phyloP scores from a whole-genome alignment of 2,329 filamentous ascomycete genomes.

The Fusarium sublunatum region DNA sequence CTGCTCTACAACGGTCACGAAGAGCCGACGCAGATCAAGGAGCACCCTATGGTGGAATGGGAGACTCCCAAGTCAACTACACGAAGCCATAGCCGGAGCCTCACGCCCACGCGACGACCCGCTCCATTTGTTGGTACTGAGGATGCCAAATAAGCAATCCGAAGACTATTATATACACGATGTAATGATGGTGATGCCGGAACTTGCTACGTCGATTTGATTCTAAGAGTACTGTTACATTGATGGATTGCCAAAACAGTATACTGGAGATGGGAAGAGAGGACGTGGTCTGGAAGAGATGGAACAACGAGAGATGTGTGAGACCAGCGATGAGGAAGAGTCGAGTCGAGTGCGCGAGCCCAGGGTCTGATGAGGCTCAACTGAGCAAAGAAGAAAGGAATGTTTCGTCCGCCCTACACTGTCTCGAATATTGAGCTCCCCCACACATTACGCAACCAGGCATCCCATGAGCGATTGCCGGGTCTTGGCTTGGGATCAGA shows the following conservation, averaged over 20 bases:
- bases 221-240: constrained; percentile 8
- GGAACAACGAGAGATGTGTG: constrained; percentile 5
- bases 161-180: constrained; percentile 21
- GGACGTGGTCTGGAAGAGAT: constrained; percentile 18
- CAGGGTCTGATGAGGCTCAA: not conserved
- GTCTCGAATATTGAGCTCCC: constrained; percentile 4
- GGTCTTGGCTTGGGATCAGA: constrained; percentile 27
- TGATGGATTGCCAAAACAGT: constrained; percentile 2
- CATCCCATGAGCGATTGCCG: constrained; percentile 24
- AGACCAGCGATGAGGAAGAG: not conserved
- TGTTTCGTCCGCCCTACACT: constrained; percentile 3
- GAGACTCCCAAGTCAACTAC: constrained; percentile 44
- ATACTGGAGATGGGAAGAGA: not conserved
- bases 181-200: constrained; percentile 30
- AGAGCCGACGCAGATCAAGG: constrained; percentile 50
- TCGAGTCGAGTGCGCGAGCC: not conserved
- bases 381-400: constrained; percentile 3
- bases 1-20: constrained; percentile 71
- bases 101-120: constrained; percentile 55
- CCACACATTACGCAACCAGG: constrained; percentile 28
- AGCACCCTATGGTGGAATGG: constrained; percentile 54
- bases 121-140: constrained; percentile 53
- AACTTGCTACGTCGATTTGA: constrained; percentile 16
- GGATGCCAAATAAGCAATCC: constrained; percentile 29
- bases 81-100: constrained; percentile 49